Evolutionary conservation across 345 rosid genomes (phyloP), one percentile per base, ranked within the genome.

Genomic region (Eucalyptus lansdowneana): DNA sequence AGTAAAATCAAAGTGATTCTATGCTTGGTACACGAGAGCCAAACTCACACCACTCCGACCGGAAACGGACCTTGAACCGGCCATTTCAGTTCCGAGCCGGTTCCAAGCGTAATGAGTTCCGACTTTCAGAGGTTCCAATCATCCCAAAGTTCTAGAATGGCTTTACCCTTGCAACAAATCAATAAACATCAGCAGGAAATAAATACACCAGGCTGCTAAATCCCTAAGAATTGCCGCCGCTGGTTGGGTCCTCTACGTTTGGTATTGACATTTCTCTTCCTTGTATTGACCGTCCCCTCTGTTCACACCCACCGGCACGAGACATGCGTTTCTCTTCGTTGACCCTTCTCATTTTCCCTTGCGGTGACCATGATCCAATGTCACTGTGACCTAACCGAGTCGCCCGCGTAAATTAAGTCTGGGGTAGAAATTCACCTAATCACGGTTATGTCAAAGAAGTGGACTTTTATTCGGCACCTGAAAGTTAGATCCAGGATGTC

Each of bases 91-190:
- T 69, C 0, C 3, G 6, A 69, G 0, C 42, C 24, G 6, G 12
- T 69, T 27, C 31, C 69, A 1, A 60, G 0, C 0, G 69, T 27
- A 27, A 62, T 2, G 7, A 29, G 69, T 12, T 60, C n/a, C 0
- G 67, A 60, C 31, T 60, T 25, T 60, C n/a, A 27, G 67, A 27
- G 67, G 15, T 60, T 12, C 14, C n/a, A 25, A 25, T 60, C 14
- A 3, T 25, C 4, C 15, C n/a, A 25, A 67, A 67, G 37, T 65
- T 65, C 19, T 14, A 8, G 34, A 65, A 65, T 0, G 37, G 11
- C 16, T 65, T 29, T n/a, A n/a, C 9, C 37, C 17, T 16, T n/a
- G 17, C 11, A 17, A 69, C 15, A 17, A 9, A 69, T 69, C 80
- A 31, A 37, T 16, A 9, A 31, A 69, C 21, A 31, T 16, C 21